Evolutionary conservation across 108 stramenopile species (phyloP), one percentile per base, ranked within the genome.

Genomic region (Asterionellopsis glacialis): DNA sequence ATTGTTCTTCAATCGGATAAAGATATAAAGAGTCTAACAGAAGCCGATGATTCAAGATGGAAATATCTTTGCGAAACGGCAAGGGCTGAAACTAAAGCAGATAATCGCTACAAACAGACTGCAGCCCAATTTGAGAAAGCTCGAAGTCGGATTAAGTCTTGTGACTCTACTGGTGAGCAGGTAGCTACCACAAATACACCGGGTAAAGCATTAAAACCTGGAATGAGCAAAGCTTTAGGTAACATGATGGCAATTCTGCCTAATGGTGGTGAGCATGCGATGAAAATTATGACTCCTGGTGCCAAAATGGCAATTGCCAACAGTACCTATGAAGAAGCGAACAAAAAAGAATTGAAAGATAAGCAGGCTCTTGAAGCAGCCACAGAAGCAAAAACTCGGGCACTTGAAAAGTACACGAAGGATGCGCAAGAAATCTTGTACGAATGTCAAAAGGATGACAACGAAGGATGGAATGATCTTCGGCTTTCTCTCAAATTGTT

Each of bases 61-160:
- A 92, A 87, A 57, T 58, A 63, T 9, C 70, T 88, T n/a, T 80
- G 82, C 48, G 87, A 92, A 38, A 62, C 81, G 14, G 87, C 87
- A 0, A 74, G 77, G 13, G 25, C 48, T 9, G 80, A 84, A 56
- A 65, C 72, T 14, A 84, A 74, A 64, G 83, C 85, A 3, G 71
- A 69, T 42, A 12, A 68, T 22, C 68, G 72, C 44, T 83, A 81
- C 27, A 70, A 70, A 40, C 84, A 84, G 41, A 55, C 57, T n/a
- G 63, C 71, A 41, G 52, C 67, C 14, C 70, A 77, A 41, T 44
- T 65, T 10, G 75, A 76, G 40, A 84, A 75, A 51, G 82, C 82
- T 0, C 61, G 82, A 55, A 76, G 75, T 16, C 74, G 84, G n/a
- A 50, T 83, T 10, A 57, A 61, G 13, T 69, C 79, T n/a, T 64